Evolutionary conservation across 495 filamentous ascomycete species (phyloP), one percentile per base, ranked within the genome.

Genomic region (Aspergillus diversus): DNA sequence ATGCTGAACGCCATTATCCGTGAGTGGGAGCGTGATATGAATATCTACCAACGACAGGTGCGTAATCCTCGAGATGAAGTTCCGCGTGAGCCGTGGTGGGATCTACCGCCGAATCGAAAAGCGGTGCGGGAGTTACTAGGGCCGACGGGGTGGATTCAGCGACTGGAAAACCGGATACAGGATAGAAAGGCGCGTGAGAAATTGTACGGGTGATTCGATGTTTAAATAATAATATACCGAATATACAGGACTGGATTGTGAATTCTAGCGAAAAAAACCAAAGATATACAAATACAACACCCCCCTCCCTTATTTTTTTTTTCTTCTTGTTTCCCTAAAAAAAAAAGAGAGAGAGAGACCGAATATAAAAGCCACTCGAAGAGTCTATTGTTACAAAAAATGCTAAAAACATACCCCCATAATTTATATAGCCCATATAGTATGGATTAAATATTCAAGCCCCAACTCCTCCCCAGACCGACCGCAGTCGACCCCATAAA

Each of bases 401-500:
- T 43, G 39, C 11, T 43, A 43, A 43, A 43, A 43, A 43, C n/a
- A 43, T n/a, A 43, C n/a, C 39, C 39, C 46, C 46, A 49, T 49
- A n/a, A 27, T 49, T 17, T 16, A 17, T 16, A 49, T 3, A 50
- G 27, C 1, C 9, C 17, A 27, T 21, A n/a, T 16, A 27, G 16
- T 21, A 17, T 21, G 2, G 47, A 7, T 60, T 62, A 82, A 55
- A 82, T 76, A 71, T 80, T 82, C 74, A 80, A 68, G 17, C 80
- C 80, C 77, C 76, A 82, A 63, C 77, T 80, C 64, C 78, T 68
- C 16, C 74, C 76, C 50, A 80, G 63, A 17, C 78, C 75, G 55
- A 82, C 61, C 51, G 69, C 73, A 52, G 76, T 80, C 58, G 84
- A 84, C 7, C 85, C 90, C 57, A 88, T 90, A 71, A 93, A 97